phyloP scores from a whole-genome alignment of 2,329 filamentous ascomycete genomes.

The Penicillium sp. region DNA sequence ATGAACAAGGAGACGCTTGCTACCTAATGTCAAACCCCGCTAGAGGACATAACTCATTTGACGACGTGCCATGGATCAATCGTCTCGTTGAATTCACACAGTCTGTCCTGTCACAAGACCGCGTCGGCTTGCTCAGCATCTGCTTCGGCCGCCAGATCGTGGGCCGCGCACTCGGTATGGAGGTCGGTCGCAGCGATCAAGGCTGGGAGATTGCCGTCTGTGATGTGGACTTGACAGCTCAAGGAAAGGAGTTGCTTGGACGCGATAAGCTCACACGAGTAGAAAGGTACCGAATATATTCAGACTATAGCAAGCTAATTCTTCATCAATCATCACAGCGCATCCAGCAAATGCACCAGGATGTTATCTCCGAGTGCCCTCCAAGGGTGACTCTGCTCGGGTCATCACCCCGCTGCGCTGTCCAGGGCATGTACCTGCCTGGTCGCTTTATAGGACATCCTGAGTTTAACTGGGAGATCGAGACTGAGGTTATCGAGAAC shows the following conservation, averaged over 20 bases:
- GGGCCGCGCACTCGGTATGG: slow-evolving; percentile 67
- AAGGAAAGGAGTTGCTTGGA: slow-evolving; percentile 72
- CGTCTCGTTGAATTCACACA: slow-evolving; percentile 69
- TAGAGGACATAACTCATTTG: slow-evolving; percentile 74
- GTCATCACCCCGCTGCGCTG: slow-evolving; percentile 64
- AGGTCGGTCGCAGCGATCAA: slow-evolving; percentile 64
- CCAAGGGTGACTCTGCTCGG: slow-evolving; percentile 64
- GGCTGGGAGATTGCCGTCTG: slow-evolving; percentile 85
- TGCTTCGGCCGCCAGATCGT: slow-evolving; percentile 91
- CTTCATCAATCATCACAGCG: slow-evolving; percentile 23
- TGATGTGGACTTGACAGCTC: slow-evolving; percentile 65
- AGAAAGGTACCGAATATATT: too few relatives aligned
- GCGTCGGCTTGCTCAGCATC: slow-evolving; percentile 73
- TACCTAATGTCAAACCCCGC: slow-evolving; percentile 23
- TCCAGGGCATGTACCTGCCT: slow-evolving; percentile 78
- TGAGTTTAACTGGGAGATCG: slow-evolving; percentile 74
- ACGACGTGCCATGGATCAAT: slow-evolving; percentile 73
- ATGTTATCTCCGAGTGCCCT: slow-evolving; percentile 69
- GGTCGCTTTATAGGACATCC: slow-evolving; percentile 75
- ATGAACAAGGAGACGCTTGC: too few relatives aligned
- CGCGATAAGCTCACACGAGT: slow-evolving; percentile 59
- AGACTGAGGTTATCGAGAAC: slow-evolving; percentile 65
- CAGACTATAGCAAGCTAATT: neutral
- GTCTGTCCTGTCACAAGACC: slow-evolving; percentile 60
- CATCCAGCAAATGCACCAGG: slow-evolving; percentile 83